A percentile compares a stretch with the other conserved stretches of the same genome.
phyloP scores from a whole-genome alignment of 2,329 filamentous ascomycete genomes.

The Geosmithia flava region DNA sequence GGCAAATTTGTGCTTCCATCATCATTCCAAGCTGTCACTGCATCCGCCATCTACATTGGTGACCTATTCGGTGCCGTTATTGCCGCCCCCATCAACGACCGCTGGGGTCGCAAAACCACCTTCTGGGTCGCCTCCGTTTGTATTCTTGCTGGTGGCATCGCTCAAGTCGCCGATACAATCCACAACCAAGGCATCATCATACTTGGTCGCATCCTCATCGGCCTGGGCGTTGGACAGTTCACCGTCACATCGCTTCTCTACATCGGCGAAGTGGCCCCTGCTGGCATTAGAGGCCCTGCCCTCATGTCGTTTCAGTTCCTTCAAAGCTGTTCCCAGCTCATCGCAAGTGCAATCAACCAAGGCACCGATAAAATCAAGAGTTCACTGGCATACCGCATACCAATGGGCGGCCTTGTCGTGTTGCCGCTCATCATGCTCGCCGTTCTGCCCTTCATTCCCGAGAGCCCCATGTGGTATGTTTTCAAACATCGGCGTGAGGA shows the following conservation, averaged over 20 bases:
- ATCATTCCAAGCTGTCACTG: constrained; percentile 14
- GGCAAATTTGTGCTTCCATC: too few relatives aligned
- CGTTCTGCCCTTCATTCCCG: constrained; percentile 9
- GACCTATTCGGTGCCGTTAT: constrained; percentile 17
- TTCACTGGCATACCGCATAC: constrained; percentile 10
- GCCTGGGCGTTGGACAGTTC: constrained; percentile 8
- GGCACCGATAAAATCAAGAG: constrained; percentile 8
- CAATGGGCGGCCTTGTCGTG: constrained; percentile 11
- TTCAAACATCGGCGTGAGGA: constrained; percentile 10
- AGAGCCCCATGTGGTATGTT: constrained; percentile 15
- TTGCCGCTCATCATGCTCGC: constrained; percentile 9
- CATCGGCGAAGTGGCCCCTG: constrained; percentile 12
- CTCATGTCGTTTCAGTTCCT: constrained; percentile 18
- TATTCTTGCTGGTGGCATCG: constrained; percentile 10
- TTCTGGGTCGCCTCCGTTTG: constrained; percentile 15
- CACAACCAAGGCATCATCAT: constrained; percentile 5
- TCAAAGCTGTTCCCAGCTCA: constrained; percentile 14
- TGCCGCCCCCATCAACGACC: constrained; percentile 19
- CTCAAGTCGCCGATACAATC: constrained; percentile 5
- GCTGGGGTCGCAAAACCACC: constrained; percentile 15
- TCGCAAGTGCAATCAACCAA: constrained; percentile 12
- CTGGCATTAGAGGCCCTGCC: constrained; percentile 10
- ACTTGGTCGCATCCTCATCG: constrained; percentile 7
- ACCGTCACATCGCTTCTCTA: constrained; percentile 8
- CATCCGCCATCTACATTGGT: constrained; percentile 21